Percentiles rank a stretch among this genome's conserved stretches.
Evolutionary conservation across 2,329 filamentous ascomycete genomes (phyloP).

Genomic region (Teratosphaeria destructans): DNA sequence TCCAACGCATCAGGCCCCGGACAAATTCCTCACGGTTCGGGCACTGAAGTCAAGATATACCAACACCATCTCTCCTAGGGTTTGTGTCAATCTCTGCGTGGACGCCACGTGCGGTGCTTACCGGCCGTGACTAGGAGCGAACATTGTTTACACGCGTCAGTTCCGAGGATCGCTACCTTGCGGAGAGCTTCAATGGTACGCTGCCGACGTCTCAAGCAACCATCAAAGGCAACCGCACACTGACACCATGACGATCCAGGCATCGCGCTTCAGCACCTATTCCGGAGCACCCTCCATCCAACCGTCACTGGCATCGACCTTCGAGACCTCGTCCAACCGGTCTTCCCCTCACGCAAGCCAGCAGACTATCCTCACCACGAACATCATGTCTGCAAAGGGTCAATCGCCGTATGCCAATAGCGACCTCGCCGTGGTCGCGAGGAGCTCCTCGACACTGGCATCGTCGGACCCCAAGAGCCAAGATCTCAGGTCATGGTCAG

Average conservation of each 20-base stretch:
- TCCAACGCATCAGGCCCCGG: neutral
- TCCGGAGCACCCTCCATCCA: constrained; percentile 40
- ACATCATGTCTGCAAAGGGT: constrained; percentile 10
- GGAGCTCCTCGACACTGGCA: constrained; percentile 20
- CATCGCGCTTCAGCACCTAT: constrained; percentile 39
- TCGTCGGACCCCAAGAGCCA: constrained; percentile 42
- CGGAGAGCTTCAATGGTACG: neutral
- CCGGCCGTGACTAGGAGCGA: neutral
- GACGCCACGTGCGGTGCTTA: neutral
- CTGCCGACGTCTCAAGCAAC: neutral
- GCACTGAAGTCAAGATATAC: neutral
- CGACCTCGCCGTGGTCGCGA: constrained; percentile 11
- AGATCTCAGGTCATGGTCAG: constrained; percentile 66
- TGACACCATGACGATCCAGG: constrained; percentile 5
- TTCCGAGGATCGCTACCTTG: neutral
- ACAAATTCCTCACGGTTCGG: neutral
- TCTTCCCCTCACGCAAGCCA: constrained; percentile 15
- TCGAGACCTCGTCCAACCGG: constrained; percentile 20
- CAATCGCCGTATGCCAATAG: constrained; percentile 9
- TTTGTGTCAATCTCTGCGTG: neutral
- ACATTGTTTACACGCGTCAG: neutral
- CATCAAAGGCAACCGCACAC: neutral
- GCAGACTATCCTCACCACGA: constrained; percentile 11
- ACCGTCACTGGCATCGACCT: constrained; percentile 38
- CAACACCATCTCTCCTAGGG: neutral